A percentile compares a stretch with the other conserved stretches of the same genome.
Conservation (phyloP, 2,329 filamentous ascomycete species). For the Dothiorella sarmentorum region DNA sequence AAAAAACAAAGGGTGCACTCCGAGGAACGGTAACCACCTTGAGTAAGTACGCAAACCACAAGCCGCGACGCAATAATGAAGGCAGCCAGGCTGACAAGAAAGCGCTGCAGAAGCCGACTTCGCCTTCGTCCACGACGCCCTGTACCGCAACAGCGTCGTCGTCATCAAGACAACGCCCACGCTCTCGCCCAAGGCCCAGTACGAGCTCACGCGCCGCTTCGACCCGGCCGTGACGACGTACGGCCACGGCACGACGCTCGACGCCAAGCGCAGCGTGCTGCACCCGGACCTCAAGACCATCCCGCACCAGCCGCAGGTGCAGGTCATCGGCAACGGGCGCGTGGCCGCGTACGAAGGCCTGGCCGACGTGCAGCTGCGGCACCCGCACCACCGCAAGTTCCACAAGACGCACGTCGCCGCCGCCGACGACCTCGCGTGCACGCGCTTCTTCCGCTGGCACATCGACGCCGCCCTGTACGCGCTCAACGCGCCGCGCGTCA, state of each 20-base stretch:
- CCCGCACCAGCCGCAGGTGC: conserved; percentile 74
- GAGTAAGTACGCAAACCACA: conserved; percentile 10
- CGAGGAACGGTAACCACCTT: conserved; percentile 60
- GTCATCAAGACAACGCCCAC: conserved; percentile 66
- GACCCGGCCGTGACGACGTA: conserved; percentile 65
- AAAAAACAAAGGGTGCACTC: conserved; percentile 51
- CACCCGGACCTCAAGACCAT: conserved; percentile 79
- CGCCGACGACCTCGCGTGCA: conserved; percentile 56
- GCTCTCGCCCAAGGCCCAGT: conserved; percentile 67
- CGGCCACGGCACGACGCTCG: conserved; percentile 72
- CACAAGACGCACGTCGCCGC: conserved; percentile 63
- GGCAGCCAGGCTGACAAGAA: not conserved
- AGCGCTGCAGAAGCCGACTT: conserved; percentile 58
- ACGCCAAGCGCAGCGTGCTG: conserved; percentile 62
- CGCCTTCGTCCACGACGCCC: conserved; percentile 57
- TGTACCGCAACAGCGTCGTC: conserved; percentile 66
- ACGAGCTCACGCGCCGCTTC: conserved; percentile 69
- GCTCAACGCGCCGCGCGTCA: conserved; percentile 70
- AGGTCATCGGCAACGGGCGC: conserved; percentile 74
- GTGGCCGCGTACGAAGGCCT: conserved; percentile 69
- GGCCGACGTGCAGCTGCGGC: conserved; percentile 62
- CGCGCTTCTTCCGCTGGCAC: conserved; percentile 72
- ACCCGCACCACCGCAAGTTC: conserved; percentile 76
- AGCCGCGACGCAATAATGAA: not conserved
- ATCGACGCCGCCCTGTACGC: conserved; percentile 76